Percentiles rank a stretch among this genome's conserved stretches.
Evolutionary conservation across 2,329 filamentous ascomycete species (phyloP).

Genomic region (Trichoderma guizhouense): DNA sequence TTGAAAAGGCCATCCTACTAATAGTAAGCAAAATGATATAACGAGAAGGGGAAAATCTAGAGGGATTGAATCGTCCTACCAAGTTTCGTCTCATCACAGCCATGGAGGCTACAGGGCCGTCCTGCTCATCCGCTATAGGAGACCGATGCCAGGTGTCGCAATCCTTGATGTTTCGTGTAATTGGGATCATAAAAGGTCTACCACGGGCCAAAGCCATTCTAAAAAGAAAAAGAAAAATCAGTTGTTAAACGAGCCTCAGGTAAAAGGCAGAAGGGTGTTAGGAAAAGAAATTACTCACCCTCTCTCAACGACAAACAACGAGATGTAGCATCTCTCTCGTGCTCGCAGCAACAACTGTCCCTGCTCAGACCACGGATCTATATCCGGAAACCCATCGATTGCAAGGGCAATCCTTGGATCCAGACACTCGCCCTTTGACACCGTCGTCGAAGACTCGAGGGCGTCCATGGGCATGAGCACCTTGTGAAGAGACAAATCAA

Average conservation of each 20-base stretch:
- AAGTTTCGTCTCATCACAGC: slow-evolving; percentile 66
- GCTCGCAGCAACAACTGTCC: slow-evolving; percentile 61
- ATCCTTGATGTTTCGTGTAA: slow-evolving; percentile 61
- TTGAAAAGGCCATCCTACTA: slow-evolving; percentile 53
- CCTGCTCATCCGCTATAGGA: slow-evolving; percentile 60
- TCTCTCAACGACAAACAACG: slow-evolving; percentile 68
- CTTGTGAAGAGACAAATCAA: slow-evolving; percentile 69
- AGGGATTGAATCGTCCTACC: slow-evolving; percentile 35
- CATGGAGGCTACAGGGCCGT: slow-evolving; percentile 69
- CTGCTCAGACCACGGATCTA: slow-evolving; percentile 58
- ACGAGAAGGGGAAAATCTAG: background rate
- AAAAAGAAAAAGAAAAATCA: background rate
- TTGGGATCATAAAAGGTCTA: slow-evolving; percentile 64
- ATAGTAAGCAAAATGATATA: background rate
- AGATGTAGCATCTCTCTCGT: slow-evolving; percentile 67
- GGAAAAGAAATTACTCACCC: slow-evolving; percentile 42
- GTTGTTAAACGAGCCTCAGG: background rate
- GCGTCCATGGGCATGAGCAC: slow-evolving; percentile 55
- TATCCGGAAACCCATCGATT: slow-evolving; percentile 64
- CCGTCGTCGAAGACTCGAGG: slow-evolving; percentile 43
- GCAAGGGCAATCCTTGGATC: slow-evolving; percentile 61
- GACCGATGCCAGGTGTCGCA: slow-evolving; percentile 69
- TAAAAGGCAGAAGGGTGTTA: background rate
- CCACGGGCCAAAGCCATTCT: slow-evolving; percentile 67
- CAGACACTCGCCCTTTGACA: slow-evolving; percentile 67